Evolutionary conservation across 768 basidiomycete genomes (phyloP).

Genomic region (Solioccasus polychromus): DNA sequence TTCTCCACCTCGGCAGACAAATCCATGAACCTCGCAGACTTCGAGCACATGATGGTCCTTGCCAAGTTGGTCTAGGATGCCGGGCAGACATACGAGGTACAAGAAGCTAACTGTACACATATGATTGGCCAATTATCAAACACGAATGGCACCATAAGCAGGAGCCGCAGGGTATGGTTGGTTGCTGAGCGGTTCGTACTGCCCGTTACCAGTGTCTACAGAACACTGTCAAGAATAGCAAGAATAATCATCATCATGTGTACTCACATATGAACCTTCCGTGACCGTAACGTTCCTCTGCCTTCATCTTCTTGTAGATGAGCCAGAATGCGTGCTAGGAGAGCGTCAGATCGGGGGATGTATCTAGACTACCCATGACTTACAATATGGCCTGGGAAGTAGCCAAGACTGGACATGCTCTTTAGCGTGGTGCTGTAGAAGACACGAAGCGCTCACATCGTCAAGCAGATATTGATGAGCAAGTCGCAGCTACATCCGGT

Average conservation of each 20-base stretch:
- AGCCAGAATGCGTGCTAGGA: conserved; percentile 81
- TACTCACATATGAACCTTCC: conserved; percentile 76
- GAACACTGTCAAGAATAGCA: conserved; percentile 1
- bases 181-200: conserved; percentile 31
- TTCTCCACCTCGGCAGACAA: conserved; percentile 72
- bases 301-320: conserved; percentile 87
- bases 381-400: conserved; percentile 62
- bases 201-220: conserved; percentile 38
- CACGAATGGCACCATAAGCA: conserved; percentile 35
- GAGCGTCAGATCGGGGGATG: neutral
- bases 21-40: conserved; percentile 65
- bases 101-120: neutral
- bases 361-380: conserved; percentile 12
- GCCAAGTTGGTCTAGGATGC: conserved; percentile 37
- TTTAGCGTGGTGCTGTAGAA: conserved; percentile 3
- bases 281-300: conserved; percentile 75
- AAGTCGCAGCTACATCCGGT: conserved; percentile 86
- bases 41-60: conserved; percentile 70
- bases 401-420: conserved; percentile 55
- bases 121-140: conserved; percentile 5
- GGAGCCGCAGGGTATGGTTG: conserved; percentile 23
- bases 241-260: neutral
- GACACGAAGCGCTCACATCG: conserved; percentile 49
- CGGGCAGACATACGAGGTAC: neutral
- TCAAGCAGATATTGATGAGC: conserved; percentile 79